Evolutionary conservation across 169 alveolate species (phyloP).

Genomic region (Eimeria mitis): DNA sequence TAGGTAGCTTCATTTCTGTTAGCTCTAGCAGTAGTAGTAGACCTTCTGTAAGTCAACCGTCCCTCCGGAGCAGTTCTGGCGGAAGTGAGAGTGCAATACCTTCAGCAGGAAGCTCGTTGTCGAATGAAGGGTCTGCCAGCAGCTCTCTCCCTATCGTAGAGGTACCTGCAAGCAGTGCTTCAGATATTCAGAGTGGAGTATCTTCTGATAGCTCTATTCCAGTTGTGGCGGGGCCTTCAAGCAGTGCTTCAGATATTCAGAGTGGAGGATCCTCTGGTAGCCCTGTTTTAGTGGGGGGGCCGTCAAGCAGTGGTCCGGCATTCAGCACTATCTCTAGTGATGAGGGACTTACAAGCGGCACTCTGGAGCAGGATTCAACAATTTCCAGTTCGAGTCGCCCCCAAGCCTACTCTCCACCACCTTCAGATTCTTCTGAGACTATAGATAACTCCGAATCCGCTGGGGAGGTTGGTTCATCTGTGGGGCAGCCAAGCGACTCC

Average conservation of each 20-base stretch:
- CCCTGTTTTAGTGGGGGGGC: not conserved
- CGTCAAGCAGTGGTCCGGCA: constrained; percentile 4
- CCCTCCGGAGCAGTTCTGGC: not conserved
- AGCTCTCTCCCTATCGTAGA: not conserved
- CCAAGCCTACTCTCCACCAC: not conserved
- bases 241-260: constrained; percentile 6
- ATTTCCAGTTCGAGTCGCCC: not conserved
- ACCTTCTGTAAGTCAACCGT: constrained; percentile 7
- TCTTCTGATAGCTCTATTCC: not conserved
- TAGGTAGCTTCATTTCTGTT: constrained; percentile 23
- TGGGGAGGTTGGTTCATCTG: not conserved
- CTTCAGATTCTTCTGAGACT: not conserved
- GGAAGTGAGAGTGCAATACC: not conserved
- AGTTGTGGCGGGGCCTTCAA: not conserved
- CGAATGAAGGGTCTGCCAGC: not conserved
- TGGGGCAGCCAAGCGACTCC: not conserved
- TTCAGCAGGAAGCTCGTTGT: not conserved
- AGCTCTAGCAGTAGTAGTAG: constrained; percentile 6
- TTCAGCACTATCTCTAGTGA: no score
- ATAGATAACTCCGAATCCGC: not conserved
- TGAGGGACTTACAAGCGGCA: no score
- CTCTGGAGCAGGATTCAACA: not conserved
- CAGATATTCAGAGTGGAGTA: no score
- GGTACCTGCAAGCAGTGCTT: not conserved
- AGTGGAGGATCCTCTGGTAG: not conserved